A percentile compares a stretch with the other conserved stretches of the same genome.
Evolutionary conservation across 2,329 filamentous ascomycete species (phyloP).

Genomic region (Mycosphaerella sp.): DNA sequence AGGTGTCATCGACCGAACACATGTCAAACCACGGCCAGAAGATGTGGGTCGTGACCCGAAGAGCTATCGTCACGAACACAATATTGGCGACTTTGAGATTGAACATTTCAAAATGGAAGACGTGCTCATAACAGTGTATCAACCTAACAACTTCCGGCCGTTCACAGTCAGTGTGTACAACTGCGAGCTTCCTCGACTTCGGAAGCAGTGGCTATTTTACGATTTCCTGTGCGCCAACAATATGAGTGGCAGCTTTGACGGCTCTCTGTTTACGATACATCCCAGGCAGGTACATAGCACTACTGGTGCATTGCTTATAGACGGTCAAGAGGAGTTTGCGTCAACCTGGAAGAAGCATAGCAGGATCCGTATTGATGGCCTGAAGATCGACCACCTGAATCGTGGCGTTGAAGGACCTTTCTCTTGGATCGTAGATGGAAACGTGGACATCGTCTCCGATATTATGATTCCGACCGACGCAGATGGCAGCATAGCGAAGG

Average conservation of each 20-base stretch:
- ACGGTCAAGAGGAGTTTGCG: conserved; percentile 54
- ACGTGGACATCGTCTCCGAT: conserved; percentile 92
- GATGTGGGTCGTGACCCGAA: conserved; percentile 69
- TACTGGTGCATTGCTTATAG: conserved; percentile 56
- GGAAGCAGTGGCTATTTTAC: conserved; percentile 97
- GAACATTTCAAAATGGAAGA: conserved; percentile 96
- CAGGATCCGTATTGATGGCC: conserved; percentile 80
- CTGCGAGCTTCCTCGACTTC: conserved; percentile 83
- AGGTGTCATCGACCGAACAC: conserved; percentile 85
- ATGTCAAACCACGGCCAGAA: conserved; percentile 58
- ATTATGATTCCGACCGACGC: conserved; percentile 87
- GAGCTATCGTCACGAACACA: conserved; percentile 79
- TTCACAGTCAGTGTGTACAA: conserved; percentile 95
- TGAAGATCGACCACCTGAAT: conserved; percentile 95
- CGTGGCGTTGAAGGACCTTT: conserved; percentile 88
- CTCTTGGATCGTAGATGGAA: conserved; percentile 96
- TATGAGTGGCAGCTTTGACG: conserved; percentile 92
- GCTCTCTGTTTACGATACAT: conserved; percentile 94
- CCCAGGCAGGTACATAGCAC: conserved; percentile 82
- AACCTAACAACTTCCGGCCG: conserved; percentile 84
- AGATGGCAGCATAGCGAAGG: conserved; percentile 83
- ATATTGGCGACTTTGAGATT: conserved; percentile 92
- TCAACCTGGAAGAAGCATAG: conserved; percentile 93
- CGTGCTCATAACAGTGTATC: conserved; percentile 82
- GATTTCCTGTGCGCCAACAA: conserved; percentile 93